Evolutionary conservation across 805 yeast species (phyloP), one percentile per base, ranked within the genome.

Genomic region (Metschnikowia reukaufii): DNA sequence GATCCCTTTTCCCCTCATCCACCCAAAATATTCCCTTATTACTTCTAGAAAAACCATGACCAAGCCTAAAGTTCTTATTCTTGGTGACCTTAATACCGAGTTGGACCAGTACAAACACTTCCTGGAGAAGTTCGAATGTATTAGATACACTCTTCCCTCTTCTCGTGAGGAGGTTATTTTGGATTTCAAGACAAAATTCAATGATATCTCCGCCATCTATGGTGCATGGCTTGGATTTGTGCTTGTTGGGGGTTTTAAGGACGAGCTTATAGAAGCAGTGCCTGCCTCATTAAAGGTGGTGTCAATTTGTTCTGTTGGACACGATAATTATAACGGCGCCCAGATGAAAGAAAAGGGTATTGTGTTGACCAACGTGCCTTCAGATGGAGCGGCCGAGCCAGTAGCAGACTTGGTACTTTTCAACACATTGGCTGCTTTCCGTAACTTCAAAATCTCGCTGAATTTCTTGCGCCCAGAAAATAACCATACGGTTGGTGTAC

Each of bases 321-420:
- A 67, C 55, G 84, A 82, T 50, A 70, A 70, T 15, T 73, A 75
- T 48, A 82, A 81, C 56, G 64, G 72, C 0, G 64, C 57, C 0
- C 65, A 63, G 1, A 62, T 83, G 65, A 58, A 63, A 6, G 55
- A 61, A 9, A 61, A 64, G 36, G 76, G 75, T 12, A 78, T 87
- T 21, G 57, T 67, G 6, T 69, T 87, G 49, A 79, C 86, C 49
- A 84, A 87, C 58, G 82, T 82, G 19, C 75, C 77, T 1, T 60
- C 73, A 19, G 59, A 45, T 78, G 87, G 61, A 67, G 81, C 85
- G 0, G 79, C 86, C 1, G 79, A 73, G 34, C 84, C 86, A 13
- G 95, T 87, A 21, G 86, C 91, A 3, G 95, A 87, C 52, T 66
- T 83, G 48, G 92, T 84, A 3, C 65, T 85, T 37, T 76, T 68